phyloP scores from a whole-genome alignment of 805 yeast genomes.

The Sugiyamaella mastotermitis region DNA sequence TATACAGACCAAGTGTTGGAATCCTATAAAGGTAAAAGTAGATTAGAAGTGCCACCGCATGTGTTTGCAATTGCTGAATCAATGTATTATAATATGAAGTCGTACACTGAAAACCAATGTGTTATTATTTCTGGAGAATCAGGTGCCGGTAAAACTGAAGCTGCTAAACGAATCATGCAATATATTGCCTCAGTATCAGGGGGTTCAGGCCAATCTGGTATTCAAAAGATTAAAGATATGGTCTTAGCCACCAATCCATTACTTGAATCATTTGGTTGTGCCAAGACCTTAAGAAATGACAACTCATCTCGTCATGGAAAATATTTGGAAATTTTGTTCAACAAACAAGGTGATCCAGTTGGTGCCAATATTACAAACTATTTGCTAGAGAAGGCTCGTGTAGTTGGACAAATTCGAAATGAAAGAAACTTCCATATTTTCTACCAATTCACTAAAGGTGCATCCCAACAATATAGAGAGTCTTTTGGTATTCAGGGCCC shows the following conservation, averaged over 20 bases:
- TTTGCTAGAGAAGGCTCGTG: constrained; percentile 89
- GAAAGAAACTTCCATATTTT: constrained; percentile 97
- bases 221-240: constrained; percentile 90
- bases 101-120: constrained; percentile 92
- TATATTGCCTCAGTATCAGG: constrained; percentile 86
- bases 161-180: constrained; percentile 97
- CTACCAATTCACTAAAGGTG: constrained; percentile 91
- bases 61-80: constrained; percentile 97
- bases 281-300: constrained; percentile 82
- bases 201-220: constrained; percentile 49
- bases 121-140: constrained; percentile 97
- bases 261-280: constrained; percentile 89
- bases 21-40: constrained; percentile 81
- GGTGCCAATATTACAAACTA: constrained; percentile 96
- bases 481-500: constrained; percentile 88
- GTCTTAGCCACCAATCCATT: constrained; percentile 95
- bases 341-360: constrained; percentile 75
- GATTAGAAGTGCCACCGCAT: constrained; percentile 95
- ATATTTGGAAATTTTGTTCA: constrained; percentile 86
- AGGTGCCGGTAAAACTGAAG: constrained; percentile 98
- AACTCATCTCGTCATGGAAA: constrained; percentile 91
- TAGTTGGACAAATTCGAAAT: constrained; percentile 85
- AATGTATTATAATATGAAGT: constrained; percentile 91
- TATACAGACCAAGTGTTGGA: constrained; percentile 75
- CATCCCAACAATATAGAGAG: constrained; percentile 77